Conservation (phyloP, 2,329 filamentous ascomycete species). For the Hypomyces perniciosus region DNA sequence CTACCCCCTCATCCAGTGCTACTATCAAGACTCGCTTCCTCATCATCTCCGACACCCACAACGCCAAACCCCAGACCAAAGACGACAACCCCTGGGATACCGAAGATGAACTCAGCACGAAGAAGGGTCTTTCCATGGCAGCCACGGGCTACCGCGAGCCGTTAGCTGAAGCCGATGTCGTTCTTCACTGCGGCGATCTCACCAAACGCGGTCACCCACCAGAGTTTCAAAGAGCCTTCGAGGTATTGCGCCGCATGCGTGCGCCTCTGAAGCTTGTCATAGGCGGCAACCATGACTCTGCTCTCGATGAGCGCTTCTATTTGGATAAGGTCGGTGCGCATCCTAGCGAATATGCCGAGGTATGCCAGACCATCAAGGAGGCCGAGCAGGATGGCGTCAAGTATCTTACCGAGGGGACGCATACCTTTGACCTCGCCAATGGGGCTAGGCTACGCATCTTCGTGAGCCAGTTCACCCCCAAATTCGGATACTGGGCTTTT, state of each 20-base stretch:
- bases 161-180: slow-evolving; percentile 38
- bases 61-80: slow-evolving; percentile 16
- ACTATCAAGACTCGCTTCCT: slow-evolving; percentile 32
- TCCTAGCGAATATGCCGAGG: slow-evolving; percentile 25
- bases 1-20: slow-evolving; percentile 1
- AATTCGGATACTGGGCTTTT: slow-evolving; percentile 41
- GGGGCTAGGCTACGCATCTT: slow-evolving; percentile 44
- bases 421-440: slow-evolving; percentile 43
- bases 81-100: slow-evolving; percentile 14
- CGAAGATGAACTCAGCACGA: slow-evolving; percentile 20
- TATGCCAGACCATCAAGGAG: slow-evolving; percentile 32
- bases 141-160: slow-evolving; percentile 26
- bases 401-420: slow-evolving; percentile 43
- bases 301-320: slow-evolving; percentile 28
- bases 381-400: slow-evolving; percentile 34
- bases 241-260: slow-evolving; percentile 35
- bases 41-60: slow-evolving; percentile 36
- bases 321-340: slow-evolving; percentile 6
- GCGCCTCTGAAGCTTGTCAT: slow-evolving; percentile 50
- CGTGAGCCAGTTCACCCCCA: slow-evolving; percentile 49
- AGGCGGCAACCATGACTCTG: slow-evolving; percentile 50
- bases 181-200: slow-evolving; percentile 48
- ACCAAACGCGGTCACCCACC: slow-evolving; percentile 35
- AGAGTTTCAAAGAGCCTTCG: slow-evolving; percentile 37
- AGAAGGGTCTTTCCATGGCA: slow-evolving; percentile 7